Evolutionary conservation across 306 rosid species (phyloP).

Genomic region (Luffa acutangula): DNA sequence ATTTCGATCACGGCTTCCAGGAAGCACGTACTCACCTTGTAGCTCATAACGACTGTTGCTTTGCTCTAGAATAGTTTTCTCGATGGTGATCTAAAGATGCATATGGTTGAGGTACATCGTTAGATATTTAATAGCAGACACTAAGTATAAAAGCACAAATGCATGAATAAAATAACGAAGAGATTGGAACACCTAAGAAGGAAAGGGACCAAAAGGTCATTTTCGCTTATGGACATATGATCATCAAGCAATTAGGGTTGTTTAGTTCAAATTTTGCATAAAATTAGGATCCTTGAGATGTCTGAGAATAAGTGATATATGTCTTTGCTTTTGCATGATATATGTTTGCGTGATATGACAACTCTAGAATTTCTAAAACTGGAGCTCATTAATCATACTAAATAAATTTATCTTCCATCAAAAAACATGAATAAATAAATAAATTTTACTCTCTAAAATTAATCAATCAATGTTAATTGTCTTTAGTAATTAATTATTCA

Average conservation of each 20-base stretch:
- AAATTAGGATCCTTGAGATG: background rate
- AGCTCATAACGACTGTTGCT: conserved; percentile 83
- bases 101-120: conserved; percentile 11
- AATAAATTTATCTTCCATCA: background rate
- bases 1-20: conserved; percentile 53
- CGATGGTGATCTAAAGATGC: conserved; percentile 67
- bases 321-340: background rate
- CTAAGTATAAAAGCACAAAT: background rate
- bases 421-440: background rate
- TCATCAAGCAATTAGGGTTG: background rate
- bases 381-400: background rate
- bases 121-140: background rate
- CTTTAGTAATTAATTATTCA: background rate
- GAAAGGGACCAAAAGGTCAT: background rate
- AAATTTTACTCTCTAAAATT: background rate
- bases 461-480: background rate
- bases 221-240: background rate
- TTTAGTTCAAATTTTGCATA: background rate
- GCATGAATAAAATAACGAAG: conserved; percentile 2
- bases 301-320: background rate
- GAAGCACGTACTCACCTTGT: conserved; percentile 94
- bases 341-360: background rate
- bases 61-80: conserved; percentile 81
- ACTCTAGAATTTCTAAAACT: background rate
- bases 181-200: background rate